Evolutionary conservation across 2,329 filamentous ascomycete genomes (phyloP).

Genomic region (Alternaria sp.): DNA sequence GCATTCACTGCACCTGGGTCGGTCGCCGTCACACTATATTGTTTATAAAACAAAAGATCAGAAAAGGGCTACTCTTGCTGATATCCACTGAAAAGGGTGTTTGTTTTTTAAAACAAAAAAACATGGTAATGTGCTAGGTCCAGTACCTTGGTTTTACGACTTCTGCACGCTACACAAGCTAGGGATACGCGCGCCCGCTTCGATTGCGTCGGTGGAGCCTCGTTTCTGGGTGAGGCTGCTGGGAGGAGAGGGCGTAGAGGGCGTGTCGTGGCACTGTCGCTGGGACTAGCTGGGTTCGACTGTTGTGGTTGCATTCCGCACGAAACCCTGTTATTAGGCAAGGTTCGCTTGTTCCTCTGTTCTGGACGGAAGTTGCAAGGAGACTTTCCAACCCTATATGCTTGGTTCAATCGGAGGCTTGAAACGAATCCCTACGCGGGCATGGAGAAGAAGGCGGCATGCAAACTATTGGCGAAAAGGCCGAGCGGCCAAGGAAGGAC

Average conservation of each 20-base stretch:
- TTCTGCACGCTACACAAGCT: constrained; percentile 31
- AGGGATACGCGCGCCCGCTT: constrained; percentile 27
- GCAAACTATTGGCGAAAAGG: neutral
- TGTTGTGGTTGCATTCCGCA: constrained; percentile 14
- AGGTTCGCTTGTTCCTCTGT: neutral
- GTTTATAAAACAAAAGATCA: neutral
- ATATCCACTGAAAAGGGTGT: neutral
- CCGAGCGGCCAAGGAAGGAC: neutral
- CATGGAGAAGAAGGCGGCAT: neutral
- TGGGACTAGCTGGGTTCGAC: constrained; percentile 5
- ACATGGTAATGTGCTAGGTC: constrained; percentile 2
- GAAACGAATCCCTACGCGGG: neutral
- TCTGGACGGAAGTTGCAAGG: neutral
- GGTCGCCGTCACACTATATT: constrained; percentile 29
- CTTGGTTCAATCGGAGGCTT: neutral
- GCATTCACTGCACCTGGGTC: constrained; percentile 30
- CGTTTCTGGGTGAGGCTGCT: constrained; percentile 17
- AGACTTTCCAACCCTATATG: neutral
- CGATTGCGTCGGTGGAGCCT: constrained; percentile 13
- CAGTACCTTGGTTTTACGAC: constrained; percentile 32
- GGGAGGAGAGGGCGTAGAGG: constrained; percentile 28
- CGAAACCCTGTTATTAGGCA: neutral
- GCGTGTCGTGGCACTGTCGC: constrained; percentile 12
- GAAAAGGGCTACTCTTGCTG: constrained; percentile 2
- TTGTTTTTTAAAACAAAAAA: neutral